These are phyloP conservation scores for Ophiocordyceps camponoti-leonardi DNA, from an alignment of 2,329 filamentous ascomycete species.

Conservation along the genomic window DNA sequence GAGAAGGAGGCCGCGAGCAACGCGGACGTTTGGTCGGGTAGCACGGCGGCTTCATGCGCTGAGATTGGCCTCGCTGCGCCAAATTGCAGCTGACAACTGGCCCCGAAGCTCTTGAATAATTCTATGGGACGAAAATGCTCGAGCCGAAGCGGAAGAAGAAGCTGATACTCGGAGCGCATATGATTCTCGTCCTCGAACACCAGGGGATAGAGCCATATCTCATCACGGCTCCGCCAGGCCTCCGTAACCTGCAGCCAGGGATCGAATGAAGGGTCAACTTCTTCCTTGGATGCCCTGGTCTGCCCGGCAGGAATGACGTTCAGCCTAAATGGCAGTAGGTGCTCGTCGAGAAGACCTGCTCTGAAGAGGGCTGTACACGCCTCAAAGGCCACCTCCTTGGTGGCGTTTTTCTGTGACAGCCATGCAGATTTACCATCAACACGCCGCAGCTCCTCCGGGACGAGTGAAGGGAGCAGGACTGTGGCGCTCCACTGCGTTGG, in stretches of 20 bases:
- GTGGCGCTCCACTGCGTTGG: slow-evolving; percentile 29
- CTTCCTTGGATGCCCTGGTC: slow-evolving; percentile 15
- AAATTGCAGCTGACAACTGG: slow-evolving; percentile 16
- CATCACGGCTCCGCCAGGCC: slow-evolving; percentile 17
- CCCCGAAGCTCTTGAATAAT: slow-evolving; percentile 20
- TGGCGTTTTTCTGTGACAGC: slow-evolving; percentile 54
- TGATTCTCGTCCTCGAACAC: slow-evolving; percentile 15
- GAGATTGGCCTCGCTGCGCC: slow-evolving; percentile 5
- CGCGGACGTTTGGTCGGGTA: slow-evolving; percentile 24
- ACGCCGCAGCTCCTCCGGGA: slow-evolving; percentile 30
- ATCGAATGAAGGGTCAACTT: slow-evolving; percentile 20
- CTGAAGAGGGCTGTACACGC: slow-evolving; percentile 56
- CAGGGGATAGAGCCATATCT: slow-evolving; percentile 12
- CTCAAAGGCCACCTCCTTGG: slow-evolving; percentile 68
- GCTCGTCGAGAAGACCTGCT: slow-evolving; percentile 57
- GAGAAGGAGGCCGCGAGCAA: slow-evolving; percentile 29
- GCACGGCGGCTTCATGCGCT: slow-evolving; percentile 2
- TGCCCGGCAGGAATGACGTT: slow-evolving; percentile 22
- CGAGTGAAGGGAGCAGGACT: slow-evolving; percentile 52
- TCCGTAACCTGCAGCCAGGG: slow-evolving; percentile 29
- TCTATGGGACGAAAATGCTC: slow-evolving; percentile 17
- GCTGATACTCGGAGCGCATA: slow-evolving; percentile 17
- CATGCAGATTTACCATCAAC: slow-evolving; percentile 26
- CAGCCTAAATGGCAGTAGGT: slow-evolving; percentile 49
- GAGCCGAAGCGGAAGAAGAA: slow-evolving; percentile 26